Evolutionary conservation across 257 asterid genomes (phyloP), one percentile per base, ranked within the genome.

Genomic region (Handroanthus guayacan): DNA sequence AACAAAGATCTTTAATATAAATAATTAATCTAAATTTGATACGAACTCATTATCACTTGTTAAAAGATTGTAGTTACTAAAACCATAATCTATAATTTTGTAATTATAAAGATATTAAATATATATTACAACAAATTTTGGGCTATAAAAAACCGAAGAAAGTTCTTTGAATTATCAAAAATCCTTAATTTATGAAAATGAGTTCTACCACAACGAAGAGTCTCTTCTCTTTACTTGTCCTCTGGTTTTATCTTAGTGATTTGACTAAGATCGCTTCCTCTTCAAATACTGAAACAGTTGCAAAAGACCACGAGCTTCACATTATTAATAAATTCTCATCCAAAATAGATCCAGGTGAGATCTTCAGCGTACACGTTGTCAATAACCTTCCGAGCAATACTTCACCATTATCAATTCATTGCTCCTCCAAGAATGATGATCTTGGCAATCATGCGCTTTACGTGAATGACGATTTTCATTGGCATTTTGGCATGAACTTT

Each of bases 381-480:
- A 75, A 65, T 20, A 50, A 62, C 18, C 56, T 63, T 1, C 44
- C 72, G 3, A 31, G 41, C 2, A 10, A n/a, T 12, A 41, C 4
- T 0, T 6, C 1, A 5, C 44, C 73, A 3, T 5, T 75, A 31
- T n/a, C 2, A 2, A 67, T 75, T 6, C 79, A 75, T 5, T 66
- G 74, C 38, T 55, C 55, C 14, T 75, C 79, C 0, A 44, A n/a
- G 43, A 12, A 66, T 10, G 2, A 25, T 4, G 74, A 75, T 8
- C 68, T 66, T 8, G 74, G 80, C 11, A 17, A 44, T 11, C 80
- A 76, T 10, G 16, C 18, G 3, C 75, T 76, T 16, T 0, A 2
- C 2, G 6, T 36, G 11, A 58, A 34, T 0, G 34, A 20, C 6
- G 64, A 76, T 34, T 76, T 76, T 11, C 0, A 57, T 8, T 67